phyloP scores from a whole-genome alignment of 495 filamentous ascomycete species.

The Collariella sp. region DNA sequence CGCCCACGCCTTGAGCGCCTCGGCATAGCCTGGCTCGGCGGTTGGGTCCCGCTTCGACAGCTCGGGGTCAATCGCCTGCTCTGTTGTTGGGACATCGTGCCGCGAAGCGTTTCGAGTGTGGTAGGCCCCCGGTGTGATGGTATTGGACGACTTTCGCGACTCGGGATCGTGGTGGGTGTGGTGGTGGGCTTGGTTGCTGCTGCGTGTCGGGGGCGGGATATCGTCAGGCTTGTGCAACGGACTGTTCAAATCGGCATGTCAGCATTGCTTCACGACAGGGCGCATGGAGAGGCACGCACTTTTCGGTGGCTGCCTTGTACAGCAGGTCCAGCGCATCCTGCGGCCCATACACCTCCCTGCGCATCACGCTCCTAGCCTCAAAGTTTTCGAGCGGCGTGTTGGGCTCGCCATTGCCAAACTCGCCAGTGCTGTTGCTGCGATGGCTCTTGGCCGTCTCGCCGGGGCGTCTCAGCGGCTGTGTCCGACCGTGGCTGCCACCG shows the following conservation, averaged over 20 bases:
- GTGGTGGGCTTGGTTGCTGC: slow-evolving; percentile 12
- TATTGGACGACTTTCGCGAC: slow-evolving; percentile 17
- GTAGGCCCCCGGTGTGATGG: slow-evolving; percentile 10
- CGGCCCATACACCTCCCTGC: slow-evolving; percentile 54
- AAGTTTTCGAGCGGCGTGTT: slow-evolving; percentile 48
- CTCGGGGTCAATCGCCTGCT: slow-evolving; percentile 32
- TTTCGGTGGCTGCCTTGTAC: slow-evolving; percentile 59
- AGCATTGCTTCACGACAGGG: slow-evolving; percentile 1
- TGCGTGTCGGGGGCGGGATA: slow-evolving; percentile 5
- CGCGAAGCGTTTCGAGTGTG: slow-evolving; percentile 17
- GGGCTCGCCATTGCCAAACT: slow-evolving; percentile 32
- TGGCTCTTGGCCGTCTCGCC: slow-evolving; percentile 25
- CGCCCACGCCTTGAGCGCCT: slow-evolving; percentile 79
- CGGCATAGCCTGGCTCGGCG: slow-evolving; percentile 44
- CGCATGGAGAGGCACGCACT: slow-evolving; percentile 26
- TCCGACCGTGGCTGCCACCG: slow-evolving; percentile 49
- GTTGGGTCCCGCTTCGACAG: slow-evolving; percentile 26
- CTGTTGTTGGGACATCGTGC: slow-evolving; percentile 12
- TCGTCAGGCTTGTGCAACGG: slow-evolving; percentile 21
- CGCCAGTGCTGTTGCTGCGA: slow-evolving; percentile 29
- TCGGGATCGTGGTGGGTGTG: slow-evolving; percentile 14
- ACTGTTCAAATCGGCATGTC: slow-evolving; percentile 15
- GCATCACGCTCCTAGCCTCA: slow-evolving; percentile 55
- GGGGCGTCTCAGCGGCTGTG: slow-evolving; percentile 49
- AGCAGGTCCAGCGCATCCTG: slow-evolving; percentile 64